These are phyloP conservation scores for Russula sp. DNA, from an alignment of 768 basidiomycete genomes.

Conservation along the genomic window DNA sequence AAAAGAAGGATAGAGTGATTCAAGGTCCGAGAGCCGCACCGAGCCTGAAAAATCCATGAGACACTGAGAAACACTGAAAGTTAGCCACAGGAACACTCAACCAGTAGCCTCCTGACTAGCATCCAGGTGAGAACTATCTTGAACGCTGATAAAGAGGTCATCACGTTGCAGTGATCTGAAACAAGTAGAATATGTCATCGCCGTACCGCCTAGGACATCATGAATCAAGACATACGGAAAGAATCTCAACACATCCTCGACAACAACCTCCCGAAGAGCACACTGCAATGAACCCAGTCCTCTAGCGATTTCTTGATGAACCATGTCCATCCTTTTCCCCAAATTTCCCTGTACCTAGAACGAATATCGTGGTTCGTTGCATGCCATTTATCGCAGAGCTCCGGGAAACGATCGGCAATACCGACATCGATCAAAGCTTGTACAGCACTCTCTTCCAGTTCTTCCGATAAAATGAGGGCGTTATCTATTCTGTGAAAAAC, in stretches of 20 bases:
- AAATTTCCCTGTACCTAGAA: neutral
- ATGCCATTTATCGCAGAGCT: conserved; percentile 6
- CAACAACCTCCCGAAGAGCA: conserved; percentile 6
- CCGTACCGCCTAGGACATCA: neutral
- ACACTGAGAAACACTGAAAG: neutral
- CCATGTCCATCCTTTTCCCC: neutral
- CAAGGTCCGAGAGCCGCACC: conserved; percentile 11
- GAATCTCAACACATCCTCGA: conserved; percentile 1
- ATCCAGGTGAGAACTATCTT: no score
- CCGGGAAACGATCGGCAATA: conserved; percentile 11
- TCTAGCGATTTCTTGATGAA: neutral
- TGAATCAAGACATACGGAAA: conserved; percentile 12
- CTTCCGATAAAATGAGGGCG: conserved; percentile 6
- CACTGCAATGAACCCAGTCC: conserved; percentile 1
- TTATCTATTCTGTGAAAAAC: conserved; percentile 4
- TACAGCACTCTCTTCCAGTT: conserved; percentile 8
- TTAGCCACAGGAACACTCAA: neutral
- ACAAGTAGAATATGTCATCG: neutral
- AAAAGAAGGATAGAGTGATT: conserved; percentile 12
- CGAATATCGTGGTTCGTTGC: neutral
- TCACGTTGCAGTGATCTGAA: conserved; percentile 14
- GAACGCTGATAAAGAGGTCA: neutral
- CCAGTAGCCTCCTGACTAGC: neutral
- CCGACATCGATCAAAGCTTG: neutral
- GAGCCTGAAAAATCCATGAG: conserved; percentile 2